phyloP scores from a whole-genome alignment of 208 protist genomes.

The Angomonas ambiguus region DNA sequence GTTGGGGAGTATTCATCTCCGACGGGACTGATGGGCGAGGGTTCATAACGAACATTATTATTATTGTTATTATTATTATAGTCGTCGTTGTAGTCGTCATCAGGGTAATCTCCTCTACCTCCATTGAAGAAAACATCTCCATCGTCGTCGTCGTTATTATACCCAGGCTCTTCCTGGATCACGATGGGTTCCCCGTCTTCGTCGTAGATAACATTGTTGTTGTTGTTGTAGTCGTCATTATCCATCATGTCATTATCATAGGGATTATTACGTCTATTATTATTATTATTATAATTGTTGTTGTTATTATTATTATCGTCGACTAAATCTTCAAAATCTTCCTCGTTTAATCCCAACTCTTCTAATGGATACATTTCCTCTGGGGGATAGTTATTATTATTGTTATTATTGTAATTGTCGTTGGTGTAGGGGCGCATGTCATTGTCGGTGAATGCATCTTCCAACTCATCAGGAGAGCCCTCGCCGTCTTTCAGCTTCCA shows the following conservation, averaged over 20 bases:
- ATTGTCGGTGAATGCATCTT: background rate
- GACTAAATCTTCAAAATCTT: constrained; percentile 16
- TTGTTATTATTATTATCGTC: constrained; percentile 28
- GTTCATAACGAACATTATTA: constrained; percentile 1
- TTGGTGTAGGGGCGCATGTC: background rate
- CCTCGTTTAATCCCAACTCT: constrained; percentile 14
- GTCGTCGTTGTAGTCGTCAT: background rate
- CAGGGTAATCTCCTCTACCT: background rate
- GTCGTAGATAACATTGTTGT: constrained; percentile 7
- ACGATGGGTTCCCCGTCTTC: constrained; percentile 6
- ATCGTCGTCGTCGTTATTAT: constrained; percentile 9
- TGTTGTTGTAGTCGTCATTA: background rate
- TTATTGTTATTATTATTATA: background rate
- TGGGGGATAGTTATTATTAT: background rate
- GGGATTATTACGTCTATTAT: background rate
- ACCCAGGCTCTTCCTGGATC: background rate
- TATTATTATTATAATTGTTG: background rate
- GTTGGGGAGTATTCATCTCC: constrained; percentile 3
- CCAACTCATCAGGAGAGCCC: background rate
- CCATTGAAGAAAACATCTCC: constrained; percentile 20
- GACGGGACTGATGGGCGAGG: background rate
- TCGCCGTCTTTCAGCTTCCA: constrained; percentile 2
- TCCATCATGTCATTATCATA: background rate
- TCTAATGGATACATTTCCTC: constrained; percentile 23
- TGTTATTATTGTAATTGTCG: background rate